These are phyloP conservation scores for Theobroma grandiflorum DNA, from an alignment of 441 rosid genomes.

Conservation along the genomic window DNA sequence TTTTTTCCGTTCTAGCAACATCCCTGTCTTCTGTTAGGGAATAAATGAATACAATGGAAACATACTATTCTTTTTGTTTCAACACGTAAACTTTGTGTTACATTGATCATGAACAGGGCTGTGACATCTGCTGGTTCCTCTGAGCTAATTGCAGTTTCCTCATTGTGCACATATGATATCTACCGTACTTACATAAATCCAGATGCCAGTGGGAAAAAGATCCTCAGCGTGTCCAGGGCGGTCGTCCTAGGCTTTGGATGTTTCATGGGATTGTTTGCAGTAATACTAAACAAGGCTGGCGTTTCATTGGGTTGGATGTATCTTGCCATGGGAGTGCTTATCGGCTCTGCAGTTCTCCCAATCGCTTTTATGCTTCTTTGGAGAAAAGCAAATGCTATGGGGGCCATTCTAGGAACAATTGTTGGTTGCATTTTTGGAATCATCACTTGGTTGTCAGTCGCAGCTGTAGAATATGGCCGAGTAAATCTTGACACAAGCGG, in stretches of 20 bases:
- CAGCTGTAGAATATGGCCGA: constrained; percentile 67
- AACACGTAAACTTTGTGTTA: not conserved
- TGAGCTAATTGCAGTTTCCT: constrained; percentile 91
- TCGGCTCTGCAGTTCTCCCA: constrained; percentile 93
- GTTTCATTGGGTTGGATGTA: constrained; percentile 99
- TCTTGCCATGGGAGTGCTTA: constrained; percentile 88
- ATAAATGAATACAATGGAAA: not conserved
- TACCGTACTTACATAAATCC: constrained; percentile 94
- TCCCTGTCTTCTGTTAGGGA: not conserved
- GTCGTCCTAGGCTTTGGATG: constrained; percentile 86
- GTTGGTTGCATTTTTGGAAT: constrained; percentile 82
- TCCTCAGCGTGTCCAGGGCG: constrained; percentile 74
- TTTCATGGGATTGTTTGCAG: constrained; percentile 94
- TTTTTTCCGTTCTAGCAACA: not conserved
- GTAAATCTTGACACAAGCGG: constrained; percentile 81
- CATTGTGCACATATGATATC: constrained; percentile 89
- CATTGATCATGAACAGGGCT: constrained; percentile 62
- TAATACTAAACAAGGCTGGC: constrained; percentile 80
- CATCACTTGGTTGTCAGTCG: constrained; percentile 70
- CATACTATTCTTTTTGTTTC: not conserved
- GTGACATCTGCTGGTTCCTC: constrained; percentile 98
- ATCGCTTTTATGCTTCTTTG: constrained; percentile 93
- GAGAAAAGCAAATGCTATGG: constrained; percentile 85
- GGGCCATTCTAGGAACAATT: constrained; percentile 75
- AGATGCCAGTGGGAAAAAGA: constrained; percentile 72